These are phyloP conservation scores for Yarrowia galli DNA, from an alignment of 1,139 yeast species.

Conservation along the genomic window DNA sequence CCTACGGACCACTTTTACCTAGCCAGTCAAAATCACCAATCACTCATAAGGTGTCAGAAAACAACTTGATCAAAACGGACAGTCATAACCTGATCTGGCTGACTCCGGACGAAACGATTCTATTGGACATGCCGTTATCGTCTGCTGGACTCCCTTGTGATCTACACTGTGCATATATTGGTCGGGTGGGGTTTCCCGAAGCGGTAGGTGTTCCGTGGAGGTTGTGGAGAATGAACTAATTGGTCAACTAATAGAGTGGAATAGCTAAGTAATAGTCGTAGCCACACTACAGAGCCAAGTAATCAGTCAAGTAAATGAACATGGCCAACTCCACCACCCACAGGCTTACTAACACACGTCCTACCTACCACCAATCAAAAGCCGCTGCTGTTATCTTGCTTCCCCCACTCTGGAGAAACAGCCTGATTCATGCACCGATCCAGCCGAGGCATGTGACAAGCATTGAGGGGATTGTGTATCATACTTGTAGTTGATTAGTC, in stretches of 20 bases:
- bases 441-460: conserved; percentile 35
- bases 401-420: conserved; percentile 1
- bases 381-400: conserved; percentile 13
- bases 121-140: too few species aligned
- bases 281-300: neutral
- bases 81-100: too few species aligned
- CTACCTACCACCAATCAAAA: conserved; percentile 3
- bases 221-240: too few species aligned
- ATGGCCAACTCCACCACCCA: too few species aligned
- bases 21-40: too few species aligned
- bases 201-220: neutral
- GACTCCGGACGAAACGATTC: too few species aligned
- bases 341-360: neutral
- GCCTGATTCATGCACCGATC: conserved; percentile 24
- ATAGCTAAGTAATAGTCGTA: too few species aligned
- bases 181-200: neutral
- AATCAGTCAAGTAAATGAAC: neutral
- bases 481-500: neutral
- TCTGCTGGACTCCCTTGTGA: neutral
- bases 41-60: too few species aligned
- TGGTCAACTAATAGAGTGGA: neutral
- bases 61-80: too few species aligned
- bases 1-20: too few species aligned
- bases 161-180: conserved; percentile 3
- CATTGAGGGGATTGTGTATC: too few species aligned